Evolutionary conservation across 73 alveolate genomes (phyloP).

Genomic region (Uronychia binucleata): DNA sequence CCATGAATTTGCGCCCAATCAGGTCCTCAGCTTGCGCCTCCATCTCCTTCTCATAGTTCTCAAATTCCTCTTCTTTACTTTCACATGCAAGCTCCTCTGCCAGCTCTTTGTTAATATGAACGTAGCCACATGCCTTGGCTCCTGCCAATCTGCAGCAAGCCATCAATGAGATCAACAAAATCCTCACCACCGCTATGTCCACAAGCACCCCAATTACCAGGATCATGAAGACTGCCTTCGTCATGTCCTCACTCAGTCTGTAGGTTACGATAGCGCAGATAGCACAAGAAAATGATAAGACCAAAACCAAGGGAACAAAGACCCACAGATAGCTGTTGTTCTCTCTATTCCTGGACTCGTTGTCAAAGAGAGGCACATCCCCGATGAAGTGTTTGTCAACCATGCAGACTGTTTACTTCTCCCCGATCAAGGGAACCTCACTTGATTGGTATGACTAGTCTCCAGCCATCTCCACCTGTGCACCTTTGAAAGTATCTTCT

Average conservation of each 20-base stretch:
- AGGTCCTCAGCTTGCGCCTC: background rate
- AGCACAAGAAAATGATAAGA: background rate
- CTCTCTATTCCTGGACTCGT: background rate
- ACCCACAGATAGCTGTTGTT: background rate
- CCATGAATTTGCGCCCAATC: background rate
- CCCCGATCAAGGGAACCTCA: background rate
- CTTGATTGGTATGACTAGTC: background rate
- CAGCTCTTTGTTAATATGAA: background rate
- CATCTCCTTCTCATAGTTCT: background rate
- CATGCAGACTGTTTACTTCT: background rate
- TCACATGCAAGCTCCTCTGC: background rate
- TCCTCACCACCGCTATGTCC: background rate
- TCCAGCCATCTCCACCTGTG: background rate
- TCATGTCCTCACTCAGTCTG: background rate
- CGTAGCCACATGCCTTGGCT: background rate
- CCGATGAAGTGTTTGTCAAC: background rate
- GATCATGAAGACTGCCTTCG: background rate
- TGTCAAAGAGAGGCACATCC: background rate
- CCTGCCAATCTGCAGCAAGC: background rate
- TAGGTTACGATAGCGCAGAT: background rate
- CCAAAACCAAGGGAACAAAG: background rate
- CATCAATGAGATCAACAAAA: background rate
- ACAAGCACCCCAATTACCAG: background rate
- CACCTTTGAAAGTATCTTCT: background rate
- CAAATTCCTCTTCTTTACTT: background rate